Evolutionary conservation across 345 rosid genomes (phyloP).

Genomic region (Brassica carinata): DNA sequence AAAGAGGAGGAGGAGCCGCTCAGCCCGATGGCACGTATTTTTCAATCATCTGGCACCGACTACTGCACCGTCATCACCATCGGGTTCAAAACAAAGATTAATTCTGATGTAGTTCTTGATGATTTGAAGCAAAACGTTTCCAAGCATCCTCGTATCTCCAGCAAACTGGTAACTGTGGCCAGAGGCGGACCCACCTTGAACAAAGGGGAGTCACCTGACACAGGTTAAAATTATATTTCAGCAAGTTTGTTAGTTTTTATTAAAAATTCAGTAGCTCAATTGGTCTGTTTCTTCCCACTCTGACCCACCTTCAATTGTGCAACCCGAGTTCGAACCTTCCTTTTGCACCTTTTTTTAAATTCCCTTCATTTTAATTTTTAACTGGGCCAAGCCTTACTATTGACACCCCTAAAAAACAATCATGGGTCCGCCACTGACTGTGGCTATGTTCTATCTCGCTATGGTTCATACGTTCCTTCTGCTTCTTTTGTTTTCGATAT

Average conservation of each 20-base stretch:
- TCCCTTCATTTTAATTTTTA: too few relatives aligned
- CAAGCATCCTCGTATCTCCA: slow-evolving; percentile 78
- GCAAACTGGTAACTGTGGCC: slow-evolving; percentile 49
- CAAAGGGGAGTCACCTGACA: too few relatives aligned
- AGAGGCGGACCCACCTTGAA: too few relatives aligned
- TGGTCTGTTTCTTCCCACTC: not conserved
- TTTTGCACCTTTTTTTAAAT: not conserved
- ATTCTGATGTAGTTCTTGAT: slow-evolving; percentile 43
- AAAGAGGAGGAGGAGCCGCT: slow-evolving; percentile 40
- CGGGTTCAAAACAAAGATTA: slow-evolving; percentile 49
- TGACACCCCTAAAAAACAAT: too few relatives aligned
- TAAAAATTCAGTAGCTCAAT: not conserved
- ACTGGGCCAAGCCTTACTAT: too few relatives aligned
- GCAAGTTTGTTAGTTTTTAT: too few relatives aligned
- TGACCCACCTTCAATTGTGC: not conserved
- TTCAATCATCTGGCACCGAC: slow-evolving; percentile 43
- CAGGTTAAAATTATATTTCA: too few relatives aligned
- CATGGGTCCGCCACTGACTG: too few relatives aligned
- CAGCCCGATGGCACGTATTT: slow-evolving; percentile 54
- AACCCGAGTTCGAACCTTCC: not conserved
- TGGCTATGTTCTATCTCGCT: not conserved
- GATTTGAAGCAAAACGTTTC: slow-evolving; percentile 54
- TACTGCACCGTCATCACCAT: slow-evolving; percentile 42
- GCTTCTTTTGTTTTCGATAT: too few relatives aligned
- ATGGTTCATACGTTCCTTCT: not conserved